Evolutionary conservation across 768 basidiomycete genomes (phyloP).

Genomic region (Hericium erinaceus): DNA sequence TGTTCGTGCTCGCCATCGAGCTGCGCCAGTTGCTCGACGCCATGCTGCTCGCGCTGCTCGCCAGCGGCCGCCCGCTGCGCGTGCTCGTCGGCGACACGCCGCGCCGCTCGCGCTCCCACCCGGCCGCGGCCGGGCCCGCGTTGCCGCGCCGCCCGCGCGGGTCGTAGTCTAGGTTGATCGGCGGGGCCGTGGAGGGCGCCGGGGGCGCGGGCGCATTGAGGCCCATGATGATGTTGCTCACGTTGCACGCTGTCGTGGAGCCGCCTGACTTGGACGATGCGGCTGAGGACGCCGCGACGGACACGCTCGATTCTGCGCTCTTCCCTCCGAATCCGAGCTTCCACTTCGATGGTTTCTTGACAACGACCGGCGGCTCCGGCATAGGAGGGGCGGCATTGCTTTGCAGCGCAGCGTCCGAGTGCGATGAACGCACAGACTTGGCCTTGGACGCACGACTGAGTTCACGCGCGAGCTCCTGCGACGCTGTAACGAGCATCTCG

Average conservation of each 20-base stretch:
- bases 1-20: constrained; percentile 63
- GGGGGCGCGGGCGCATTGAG: constrained; percentile 35
- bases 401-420: constrained; percentile 1
- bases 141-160: not conserved
- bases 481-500: constrained; percentile 66
- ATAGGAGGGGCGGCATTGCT: constrained; percentile 12
- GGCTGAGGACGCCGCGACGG: constrained; percentile 11
- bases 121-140: not conserved
- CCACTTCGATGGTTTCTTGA: constrained; percentile 84
- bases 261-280: not conserved
- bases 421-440: not conserved
- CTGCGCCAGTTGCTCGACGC: constrained; percentile 71
- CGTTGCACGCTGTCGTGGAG: constrained; percentile 63
- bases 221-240: constrained; percentile 67
- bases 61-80: constrained; percentile 41
- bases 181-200: constrained; percentile 5
- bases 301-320: constrained; percentile 19
- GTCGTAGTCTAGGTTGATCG: constrained; percentile 9
- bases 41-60: constrained; percentile 54
- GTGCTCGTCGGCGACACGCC: constrained; percentile 45
- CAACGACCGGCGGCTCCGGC: constrained; percentile 15
- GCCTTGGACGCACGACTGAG: constrained; percentile 49
- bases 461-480: constrained; percentile 77
- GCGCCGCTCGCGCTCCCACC: constrained; percentile 3
- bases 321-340: constrained; percentile 67